Evolutionary conservation across 2,329 filamentous ascomycete species (phyloP), one percentile per base, ranked within the genome.

Genomic region (Tolypocladium sp.): DNA sequence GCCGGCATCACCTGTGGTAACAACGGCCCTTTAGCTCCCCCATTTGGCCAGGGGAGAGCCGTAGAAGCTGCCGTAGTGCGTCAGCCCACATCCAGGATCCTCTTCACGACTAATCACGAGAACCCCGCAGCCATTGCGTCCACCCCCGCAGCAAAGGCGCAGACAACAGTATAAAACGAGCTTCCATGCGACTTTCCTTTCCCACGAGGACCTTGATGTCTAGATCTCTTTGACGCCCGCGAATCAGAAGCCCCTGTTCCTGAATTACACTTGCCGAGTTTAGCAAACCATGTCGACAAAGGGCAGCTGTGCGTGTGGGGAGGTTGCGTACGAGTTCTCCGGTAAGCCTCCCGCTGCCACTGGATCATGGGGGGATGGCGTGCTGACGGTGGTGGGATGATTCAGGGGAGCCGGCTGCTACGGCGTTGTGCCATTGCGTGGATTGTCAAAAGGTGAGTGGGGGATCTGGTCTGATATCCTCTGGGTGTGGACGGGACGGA

Each of bases 391-490:
- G 41, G 37, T 20, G 22, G 42, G 2, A 3, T 30, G n/a, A 17
- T 3, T 7, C 10, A 80, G 78, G 72, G 13, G 74, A 79, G 42
- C 67, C 75, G 4, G 71, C 68, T 20, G 58, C 69, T 4, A 77
- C 73, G 22, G 79, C 79, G 8, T 70, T 83, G 40, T 83, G 81
- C 69, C 79, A 82, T 65, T 82, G 80, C 67, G 64, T 66, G 15
- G 80, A 82, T 61, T 83, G 80, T 66, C 80, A 83, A 62, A 83
- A 84, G 76, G 79, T 77, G 64, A 27, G 46, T n/a, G n/a, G n/a
- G 8, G 17, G 17, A 13, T 17, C 38, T 40, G 1, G 5, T 17
- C 33, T 3, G 25, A 3, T 20, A 12, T 8, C 27, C 4, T 51
- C 13, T 2, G 3, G 17, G 42, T 35, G 7, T 4, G 5, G 13